Evolutionary conservation across 176 grass and related monocot genomes (phyloP).

Genomic region (Rhynchospora breviuscula): DNA sequence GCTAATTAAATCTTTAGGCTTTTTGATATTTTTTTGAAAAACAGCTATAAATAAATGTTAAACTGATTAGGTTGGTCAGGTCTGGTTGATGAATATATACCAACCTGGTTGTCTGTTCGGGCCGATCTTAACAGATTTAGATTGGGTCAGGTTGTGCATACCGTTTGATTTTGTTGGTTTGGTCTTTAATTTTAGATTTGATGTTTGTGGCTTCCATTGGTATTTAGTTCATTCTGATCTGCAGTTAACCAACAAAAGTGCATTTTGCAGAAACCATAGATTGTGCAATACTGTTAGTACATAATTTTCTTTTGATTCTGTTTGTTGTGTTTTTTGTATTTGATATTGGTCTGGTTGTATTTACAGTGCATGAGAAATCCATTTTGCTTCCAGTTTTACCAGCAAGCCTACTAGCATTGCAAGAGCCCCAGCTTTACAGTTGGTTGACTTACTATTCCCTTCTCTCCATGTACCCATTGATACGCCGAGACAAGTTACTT

Average conservation of each 20-base stretch:
- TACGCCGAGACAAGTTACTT: constrained; percentile 64
- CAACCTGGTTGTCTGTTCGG: not conserved
- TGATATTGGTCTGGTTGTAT: not conserved
- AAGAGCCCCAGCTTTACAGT: constrained; percentile 66
- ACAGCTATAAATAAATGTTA: not conserved
- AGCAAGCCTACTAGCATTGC: constrained; percentile 66
- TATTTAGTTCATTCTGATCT: not conserved
- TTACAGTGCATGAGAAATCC: constrained; percentile 97
- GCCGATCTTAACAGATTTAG: not conserved
- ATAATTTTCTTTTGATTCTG: not conserved
- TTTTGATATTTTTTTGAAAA: not conserved
- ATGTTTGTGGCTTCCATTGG: not conserved
- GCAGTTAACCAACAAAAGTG: not conserved
- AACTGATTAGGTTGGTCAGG: not conserved
- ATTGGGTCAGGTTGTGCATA: not conserved
- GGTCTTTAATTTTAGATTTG: not conserved
- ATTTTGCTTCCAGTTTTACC: constrained; percentile 94
- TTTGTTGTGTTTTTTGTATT: not conserved
- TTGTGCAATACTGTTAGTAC: not conserved
- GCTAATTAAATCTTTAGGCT: not conserved
- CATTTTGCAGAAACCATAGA: not conserved
- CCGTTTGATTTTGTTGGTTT: not conserved
- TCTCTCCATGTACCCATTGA: constrained; percentile 83
- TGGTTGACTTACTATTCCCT: constrained; percentile 75
- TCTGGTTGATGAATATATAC: not conserved